A percentile compares a stretch with the other conserved stretches of the same genome.
Evolutionary conservation across 2,329 filamentous ascomycete genomes (phyloP).

Genomic region (Botrytis elliptica): DNA sequence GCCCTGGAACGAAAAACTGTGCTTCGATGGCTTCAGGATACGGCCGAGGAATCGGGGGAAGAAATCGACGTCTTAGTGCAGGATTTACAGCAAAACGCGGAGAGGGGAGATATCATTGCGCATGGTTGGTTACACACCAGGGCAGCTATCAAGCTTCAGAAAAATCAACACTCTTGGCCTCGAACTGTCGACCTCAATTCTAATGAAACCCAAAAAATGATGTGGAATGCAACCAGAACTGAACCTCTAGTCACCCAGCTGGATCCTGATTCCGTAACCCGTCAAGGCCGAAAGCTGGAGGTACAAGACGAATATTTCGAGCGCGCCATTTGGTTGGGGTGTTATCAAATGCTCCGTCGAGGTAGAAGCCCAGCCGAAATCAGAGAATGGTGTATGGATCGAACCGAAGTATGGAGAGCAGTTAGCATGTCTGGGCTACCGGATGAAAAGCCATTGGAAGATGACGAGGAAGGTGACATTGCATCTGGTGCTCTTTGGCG

Average conservation of each 20-base stretch:
- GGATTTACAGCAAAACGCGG: constrained; percentile 72
- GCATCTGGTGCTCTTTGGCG: constrained; percentile 66
- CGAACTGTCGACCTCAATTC: constrained; percentile 64
- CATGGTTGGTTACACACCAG: constrained; percentile 93
- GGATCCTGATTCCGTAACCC: constrained; percentile 83
- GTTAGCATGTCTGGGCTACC: constrained; percentile 74
- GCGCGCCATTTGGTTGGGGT: constrained; percentile 87
- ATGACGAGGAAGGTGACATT: constrained; percentile 48
- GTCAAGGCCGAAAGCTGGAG: constrained; percentile 75
- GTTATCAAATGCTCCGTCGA: constrained; percentile 86
- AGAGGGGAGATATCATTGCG: constrained; percentile 77
- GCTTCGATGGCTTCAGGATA: constrained; percentile 82
- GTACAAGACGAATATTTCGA: constrained; percentile 86
- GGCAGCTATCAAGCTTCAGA: constrained; percentile 84
- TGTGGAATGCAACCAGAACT: constrained; percentile 56
- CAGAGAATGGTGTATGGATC: constrained; percentile 80
- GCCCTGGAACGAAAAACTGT: constrained; percentile 78
- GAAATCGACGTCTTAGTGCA: constrained; percentile 74
- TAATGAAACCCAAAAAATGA: constrained; percentile 53
- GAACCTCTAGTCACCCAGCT: constrained; percentile 78
- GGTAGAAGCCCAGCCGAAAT: constrained; percentile 75
- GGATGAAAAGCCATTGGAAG: constrained; percentile 49
- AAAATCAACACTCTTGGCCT: constrained; percentile 69
- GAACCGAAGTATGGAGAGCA: constrained; percentile 86
- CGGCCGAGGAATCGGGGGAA: constrained; percentile 63